Conservation (phyloP, 2,329 filamentous ascomycete genomes). For the Ascochyta viciae-villosae region DNA sequence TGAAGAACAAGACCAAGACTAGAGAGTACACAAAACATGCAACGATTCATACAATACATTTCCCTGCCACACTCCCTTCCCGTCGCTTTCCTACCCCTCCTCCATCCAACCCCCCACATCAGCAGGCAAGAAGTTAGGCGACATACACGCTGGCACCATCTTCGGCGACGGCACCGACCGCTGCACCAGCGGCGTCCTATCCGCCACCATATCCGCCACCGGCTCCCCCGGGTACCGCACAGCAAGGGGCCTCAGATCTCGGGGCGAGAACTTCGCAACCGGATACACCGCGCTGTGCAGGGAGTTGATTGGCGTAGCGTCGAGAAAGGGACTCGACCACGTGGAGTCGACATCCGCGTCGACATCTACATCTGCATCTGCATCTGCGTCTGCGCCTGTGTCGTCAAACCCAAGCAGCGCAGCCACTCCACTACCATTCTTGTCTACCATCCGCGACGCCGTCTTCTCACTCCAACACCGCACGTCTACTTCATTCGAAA, state of each 20-base stretch:
- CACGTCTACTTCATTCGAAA: conserved; percentile 5
- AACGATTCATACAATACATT: too few species aligned
- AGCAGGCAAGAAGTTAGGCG: conserved; percentile 22
- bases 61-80: too few species aligned
- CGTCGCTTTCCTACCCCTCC: neutral
- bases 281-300: neutral
- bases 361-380: neutral
- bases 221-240: conserved; percentile 7
- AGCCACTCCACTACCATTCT: neutral
- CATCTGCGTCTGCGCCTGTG: neutral
- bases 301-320: neutral
- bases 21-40: neutral
- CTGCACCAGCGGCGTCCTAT: too few species aligned
- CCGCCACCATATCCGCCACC: neutral
- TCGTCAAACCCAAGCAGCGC: neutral
- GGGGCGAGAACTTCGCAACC: neutral
- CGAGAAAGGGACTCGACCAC: neutral
- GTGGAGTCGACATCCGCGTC: neutral
- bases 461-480: neutral
- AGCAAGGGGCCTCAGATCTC: neutral
- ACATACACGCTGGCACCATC: conserved; percentile 9
- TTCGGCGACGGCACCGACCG: neutral
- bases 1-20: too few species aligned
- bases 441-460: neutral
- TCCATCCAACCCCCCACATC: neutral